These are phyloP conservation scores for Hyphodiscus hymeniophilus DNA, from an alignment of 495 filamentous ascomycete genomes.

Conservation along the genomic window DNA sequence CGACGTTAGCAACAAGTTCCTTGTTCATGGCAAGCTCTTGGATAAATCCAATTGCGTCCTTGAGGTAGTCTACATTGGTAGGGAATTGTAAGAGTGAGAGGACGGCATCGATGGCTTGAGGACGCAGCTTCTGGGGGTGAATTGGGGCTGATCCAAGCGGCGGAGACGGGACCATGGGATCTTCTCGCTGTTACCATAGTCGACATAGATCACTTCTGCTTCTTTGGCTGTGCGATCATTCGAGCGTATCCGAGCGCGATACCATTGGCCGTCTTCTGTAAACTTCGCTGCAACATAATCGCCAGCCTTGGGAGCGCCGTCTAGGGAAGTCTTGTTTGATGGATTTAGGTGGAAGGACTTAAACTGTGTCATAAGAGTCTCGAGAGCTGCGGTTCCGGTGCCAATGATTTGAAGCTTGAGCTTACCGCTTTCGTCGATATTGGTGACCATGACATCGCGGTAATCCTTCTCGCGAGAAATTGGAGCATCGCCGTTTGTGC, in stretches of 20 bases:
- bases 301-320: slow-evolving; percentile 77
- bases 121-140: slow-evolving; percentile 69
- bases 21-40: slow-evolving; percentile 55
- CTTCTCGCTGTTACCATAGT: slow-evolving; percentile 91
- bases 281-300: slow-evolving; percentile 88
- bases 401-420: slow-evolving; percentile 88
- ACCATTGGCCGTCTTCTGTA: slow-evolving; percentile 82
- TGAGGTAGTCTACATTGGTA: slow-evolving; percentile 63
- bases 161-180: slow-evolving; percentile 77
- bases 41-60: slow-evolving; percentile 66
- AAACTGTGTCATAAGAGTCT: slow-evolving; percentile 82
- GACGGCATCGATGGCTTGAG: slow-evolving; percentile 80
- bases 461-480: slow-evolving; percentile 71
- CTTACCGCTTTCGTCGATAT: slow-evolving; percentile 66
- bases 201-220: slow-evolving; percentile 86
- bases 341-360: slow-evolving; percentile 72
- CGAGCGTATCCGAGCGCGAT: slow-evolving; percentile 81
- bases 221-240: slow-evolving; percentile 85
- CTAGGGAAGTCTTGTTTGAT: slow-evolving; percentile 60
- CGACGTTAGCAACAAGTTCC: slow-evolving; percentile 83
- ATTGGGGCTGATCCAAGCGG: slow-evolving; percentile 67
- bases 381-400: slow-evolving; percentile 69
- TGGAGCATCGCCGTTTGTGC: slow-evolving; percentile 31
- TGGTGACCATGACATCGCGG: slow-evolving; percentile 83
- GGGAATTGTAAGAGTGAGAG: slow-evolving; percentile 90